These are phyloP conservation scores for Tetrahymena thermophila DNA, from an alignment of 73 alveolate genomes.

Conservation along the genomic window DNA sequence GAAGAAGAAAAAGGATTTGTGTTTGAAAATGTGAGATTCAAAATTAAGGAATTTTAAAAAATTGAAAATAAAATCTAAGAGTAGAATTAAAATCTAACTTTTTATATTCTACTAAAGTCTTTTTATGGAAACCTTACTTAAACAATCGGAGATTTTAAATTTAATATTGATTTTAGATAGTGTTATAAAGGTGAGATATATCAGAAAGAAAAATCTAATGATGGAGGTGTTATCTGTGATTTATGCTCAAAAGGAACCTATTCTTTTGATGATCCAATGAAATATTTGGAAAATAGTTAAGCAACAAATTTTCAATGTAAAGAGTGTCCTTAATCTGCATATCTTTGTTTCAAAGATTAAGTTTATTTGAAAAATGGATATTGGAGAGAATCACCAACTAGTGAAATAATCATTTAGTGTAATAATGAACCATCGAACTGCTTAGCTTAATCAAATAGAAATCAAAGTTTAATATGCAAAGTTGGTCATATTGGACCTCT, in stretches of 20 bases:
- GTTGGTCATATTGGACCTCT: neutral
- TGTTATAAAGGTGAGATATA: neutral
- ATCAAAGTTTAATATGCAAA: neutral
- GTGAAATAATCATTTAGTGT: neutral
- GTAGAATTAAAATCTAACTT: neutral
- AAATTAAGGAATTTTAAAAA: neutral
- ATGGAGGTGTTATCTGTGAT: neutral
- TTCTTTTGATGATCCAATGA: neutral
- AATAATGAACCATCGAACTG: neutral
- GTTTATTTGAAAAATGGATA: neutral
- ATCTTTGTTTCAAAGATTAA: neutral
- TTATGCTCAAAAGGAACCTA: neutral
- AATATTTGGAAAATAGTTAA: neutral
- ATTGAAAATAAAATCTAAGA: neutral
- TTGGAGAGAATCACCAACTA: neutral
- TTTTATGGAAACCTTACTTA: neutral
- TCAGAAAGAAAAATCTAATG: neutral
- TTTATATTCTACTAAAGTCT: neutral
- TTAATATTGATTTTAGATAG: neutral
- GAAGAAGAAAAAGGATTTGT: neutral
- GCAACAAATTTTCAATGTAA: neutral
- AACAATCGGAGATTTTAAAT: neutral
- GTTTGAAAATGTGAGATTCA: neutral
- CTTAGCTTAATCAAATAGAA: neutral
- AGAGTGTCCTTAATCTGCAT: neutral